Conservation (phyloP, 1,139 yeast genomes). For the Eremothecium sinecaudum region DNA sequence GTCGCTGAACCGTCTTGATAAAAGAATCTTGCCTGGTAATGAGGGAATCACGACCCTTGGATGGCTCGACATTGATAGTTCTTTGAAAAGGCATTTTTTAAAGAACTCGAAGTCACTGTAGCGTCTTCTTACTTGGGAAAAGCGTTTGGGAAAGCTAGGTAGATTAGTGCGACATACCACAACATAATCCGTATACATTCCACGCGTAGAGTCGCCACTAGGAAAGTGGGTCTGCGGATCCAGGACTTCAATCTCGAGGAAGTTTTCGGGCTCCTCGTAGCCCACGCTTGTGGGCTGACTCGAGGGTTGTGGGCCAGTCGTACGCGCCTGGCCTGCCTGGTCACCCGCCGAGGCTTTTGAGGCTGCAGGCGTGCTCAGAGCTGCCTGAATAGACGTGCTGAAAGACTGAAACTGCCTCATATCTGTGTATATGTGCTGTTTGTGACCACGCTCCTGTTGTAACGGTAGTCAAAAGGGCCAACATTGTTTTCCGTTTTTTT, state of each 20-base stretch:
- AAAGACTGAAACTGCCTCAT: slow-evolving; percentile 25
- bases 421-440: slow-evolving; percentile 8
- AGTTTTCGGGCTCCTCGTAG: slow-evolving; percentile 92
- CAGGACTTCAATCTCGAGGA: slow-evolving; percentile 75
- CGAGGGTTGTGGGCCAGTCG: too few relatives aligned
- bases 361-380: slow-evolving; percentile 11
- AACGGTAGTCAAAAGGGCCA: too few relatives aligned
- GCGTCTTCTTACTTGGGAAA: slow-evolving; percentile 68
- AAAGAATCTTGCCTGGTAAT: slow-evolving; percentile 73
- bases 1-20: slow-evolving; percentile 66
- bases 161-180: slow-evolving; percentile 77
- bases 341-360: neutral
- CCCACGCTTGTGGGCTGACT: neutral
- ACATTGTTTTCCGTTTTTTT: too few relatives aligned
- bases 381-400: slow-evolving; percentile 23
- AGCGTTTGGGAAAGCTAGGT: slow-evolving; percentile 69
- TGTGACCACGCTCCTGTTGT: too few relatives aligned
- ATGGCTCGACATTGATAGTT: slow-evolving; percentile 31
- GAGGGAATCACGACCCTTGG: slow-evolving; percentile 65
- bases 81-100: slow-evolving; percentile 55
- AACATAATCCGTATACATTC: slow-evolving; percentile 84
- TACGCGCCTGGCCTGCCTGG: neutral
- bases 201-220: slow-evolving; percentile 52
- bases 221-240: slow-evolving; percentile 37
- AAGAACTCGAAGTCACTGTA: slow-evolving; percentile 86